Percentiles rank a stretch among this genome's conserved stretches.
These are phyloP conservation scores for Globisporangium perplexum DNA, from an alignment of 352 stramenopile genomes.

Conservation along the genomic window DNA sequence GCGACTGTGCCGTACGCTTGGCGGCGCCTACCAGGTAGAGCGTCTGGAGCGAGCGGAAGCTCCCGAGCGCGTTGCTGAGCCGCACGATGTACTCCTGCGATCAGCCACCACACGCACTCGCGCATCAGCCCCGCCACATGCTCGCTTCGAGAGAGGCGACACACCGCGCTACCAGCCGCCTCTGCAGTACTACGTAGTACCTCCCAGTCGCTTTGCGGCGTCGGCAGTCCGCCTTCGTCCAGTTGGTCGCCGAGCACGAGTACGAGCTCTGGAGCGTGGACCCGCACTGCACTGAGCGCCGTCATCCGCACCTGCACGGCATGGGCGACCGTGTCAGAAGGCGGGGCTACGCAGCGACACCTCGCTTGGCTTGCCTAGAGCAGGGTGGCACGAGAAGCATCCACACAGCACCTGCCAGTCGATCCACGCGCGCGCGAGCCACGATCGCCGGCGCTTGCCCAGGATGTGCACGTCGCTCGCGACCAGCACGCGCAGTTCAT, in stretches of 20 bases:
- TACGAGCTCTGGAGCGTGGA: constrained; percentile 48
- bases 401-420: constrained; percentile 50
- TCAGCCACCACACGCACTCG: neutral
- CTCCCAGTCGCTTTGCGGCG: constrained; percentile 40
- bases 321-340: neutral
- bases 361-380: neutral
- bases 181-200: constrained; percentile 5
- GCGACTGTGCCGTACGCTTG: neutral
- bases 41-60: constrained; percentile 33
- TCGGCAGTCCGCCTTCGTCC: constrained; percentile 60
- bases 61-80: constrained; percentile 38
- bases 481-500: constrained; percentile 36
- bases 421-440: constrained; percentile 59
- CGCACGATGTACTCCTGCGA: constrained; percentile 40
- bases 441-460: constrained; percentile 51
- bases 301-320: constrained; percentile 25
- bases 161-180: neutral
- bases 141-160: no score
- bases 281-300: constrained; percentile 31
- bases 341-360: neutral
- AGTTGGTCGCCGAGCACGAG: constrained; percentile 71
- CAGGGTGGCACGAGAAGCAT: neutral
- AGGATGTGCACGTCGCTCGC: constrained; percentile 74
- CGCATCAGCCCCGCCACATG: no score
- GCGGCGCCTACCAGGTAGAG: constrained; percentile 41